phyloP scores from a whole-genome alignment of 140 eudicot species.

The Oenanthe javanica region DNA sequence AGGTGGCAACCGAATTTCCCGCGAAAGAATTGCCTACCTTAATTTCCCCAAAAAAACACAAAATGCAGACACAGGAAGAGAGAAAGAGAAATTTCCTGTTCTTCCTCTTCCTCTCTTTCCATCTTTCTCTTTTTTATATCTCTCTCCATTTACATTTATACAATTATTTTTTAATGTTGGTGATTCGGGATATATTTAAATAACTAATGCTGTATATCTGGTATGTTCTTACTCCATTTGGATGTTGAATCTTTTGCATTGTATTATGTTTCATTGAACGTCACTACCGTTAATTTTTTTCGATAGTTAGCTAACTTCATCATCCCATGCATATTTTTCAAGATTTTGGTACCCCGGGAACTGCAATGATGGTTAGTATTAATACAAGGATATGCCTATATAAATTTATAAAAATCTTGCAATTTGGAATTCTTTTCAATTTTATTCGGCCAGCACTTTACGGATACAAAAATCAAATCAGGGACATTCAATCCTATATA shows the following conservation, averaged over 20 bases:
- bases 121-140: neutral
- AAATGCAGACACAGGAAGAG: constrained; percentile 23
- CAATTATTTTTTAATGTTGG: neutral
- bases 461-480: too few relatives aligned
- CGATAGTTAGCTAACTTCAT: neutral
- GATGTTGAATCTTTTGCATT: neutral
- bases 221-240: neutral
- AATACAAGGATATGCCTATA: neutral
- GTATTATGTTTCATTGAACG: neutral
- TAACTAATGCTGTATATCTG: neutral
- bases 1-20: constrained; percentile 36
- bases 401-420: neutral
- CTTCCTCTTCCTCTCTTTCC: constrained; percentile 19
- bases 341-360: neutral
- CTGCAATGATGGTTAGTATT: neutral
- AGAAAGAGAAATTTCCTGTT: neutral
- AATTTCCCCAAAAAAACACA: constrained; percentile 13
- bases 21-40: constrained; percentile 29
- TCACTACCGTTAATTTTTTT: neutral
- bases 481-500: neutral
- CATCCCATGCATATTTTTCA: neutral
- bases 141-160: neutral
- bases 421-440: neutral
- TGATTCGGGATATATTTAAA: neutral
- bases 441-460: neutral